Evolutionary conservation across 1,284 basidiomycete genomes (phyloP).

Genomic region (Boletus albobrunnescens): DNA sequence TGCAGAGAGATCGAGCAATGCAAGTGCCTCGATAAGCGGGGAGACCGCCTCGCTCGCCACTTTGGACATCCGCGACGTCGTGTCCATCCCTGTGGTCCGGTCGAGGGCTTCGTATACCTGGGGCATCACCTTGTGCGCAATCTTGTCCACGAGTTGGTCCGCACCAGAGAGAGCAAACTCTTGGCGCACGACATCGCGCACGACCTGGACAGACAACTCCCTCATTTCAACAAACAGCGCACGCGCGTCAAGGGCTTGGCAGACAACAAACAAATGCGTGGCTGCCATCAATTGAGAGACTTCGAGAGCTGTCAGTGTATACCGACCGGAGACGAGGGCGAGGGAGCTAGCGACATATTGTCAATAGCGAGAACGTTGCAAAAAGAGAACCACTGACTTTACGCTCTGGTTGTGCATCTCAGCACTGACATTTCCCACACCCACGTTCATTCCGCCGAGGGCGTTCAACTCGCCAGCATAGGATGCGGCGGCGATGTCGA

Average conservation of each 20-base stretch:
- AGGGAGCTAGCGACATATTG: conserved; percentile 53
- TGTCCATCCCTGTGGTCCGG: conserved; percentile 67
- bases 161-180: conserved; percentile 14
- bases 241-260: conserved; percentile 79
- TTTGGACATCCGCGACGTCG: conserved; percentile 57
- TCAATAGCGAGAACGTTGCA: conserved; percentile 1
- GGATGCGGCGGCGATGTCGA: conserved; percentile 81
- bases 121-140: conserved; percentile 20
- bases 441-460: conserved; percentile 75
- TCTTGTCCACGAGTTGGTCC: conserved; percentile 15
- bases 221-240: conserved; percentile 66
- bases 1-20: conserved; percentile 31
- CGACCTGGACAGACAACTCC: conserved; percentile 14
- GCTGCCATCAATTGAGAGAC: conserved; percentile 71
- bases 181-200: conserved; percentile 17
- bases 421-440: conserved; percentile 80
- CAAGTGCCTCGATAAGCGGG: conserved; percentile 57
- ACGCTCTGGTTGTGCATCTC: conserved; percentile 88
- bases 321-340: conserved; percentile 75
- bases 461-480: conserved; percentile 80
- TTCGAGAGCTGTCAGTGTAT: conserved; percentile 72
- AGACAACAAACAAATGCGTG: conserved; percentile 72
- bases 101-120: conserved; percentile 55
- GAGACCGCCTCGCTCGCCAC: conserved; percentile 60
- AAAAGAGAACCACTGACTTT: conserved; percentile 51